Evolutionary conservation across 352 stramenopile genomes (phyloP), one percentile per base, ranked within the genome.

Genomic region (Globisporangium emineosum): DNA sequence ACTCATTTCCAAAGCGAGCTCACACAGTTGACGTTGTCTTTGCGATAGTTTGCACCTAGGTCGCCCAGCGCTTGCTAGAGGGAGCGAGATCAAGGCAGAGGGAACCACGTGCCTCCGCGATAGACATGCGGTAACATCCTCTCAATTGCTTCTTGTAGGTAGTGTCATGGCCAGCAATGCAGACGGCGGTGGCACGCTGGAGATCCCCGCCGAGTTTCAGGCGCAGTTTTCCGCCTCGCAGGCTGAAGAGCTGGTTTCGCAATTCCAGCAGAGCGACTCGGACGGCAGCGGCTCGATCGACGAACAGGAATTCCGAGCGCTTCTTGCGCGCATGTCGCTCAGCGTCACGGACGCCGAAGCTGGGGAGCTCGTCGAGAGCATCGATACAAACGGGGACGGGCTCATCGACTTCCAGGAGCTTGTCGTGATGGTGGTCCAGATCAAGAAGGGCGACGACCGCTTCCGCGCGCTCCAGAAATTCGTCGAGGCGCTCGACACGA

Each of bases 401-500:
- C 57, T 87, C 15, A 70, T 93, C 35, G 77, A 89, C 33, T 90
- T 89, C 49, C 30, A 57, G 0, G 83, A 93, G 68, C 71, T 93
- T 3, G 75, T 82, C 25, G 58, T 64, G 5, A 81, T 88, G 69
- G 73, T 91, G 33, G 68, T 79, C 45, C 66, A 75, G 27, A 76
- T 90, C 55, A 78, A 90, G 47, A 64, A 76, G 23, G 82, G 81
- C 25, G 81, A 91, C 62, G 50, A 60, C 15, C 73, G 75, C 12
- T 83, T 89, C 43, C 33, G 62, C 19, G 73, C 70, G 37, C 70
- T 93, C 15, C 59, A 68, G 21, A 67, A 72, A 7, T 76, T 91
- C 42, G 62, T 89, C 32, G 69, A 85, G 13, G 57, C 68, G 13
- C 71, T 93, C 19, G 74, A 90, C 23, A 85, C 75, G 60, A 93